A percentile compares a stretch with the other conserved stretches of the same genome.
Conservation (phyloP, 177 flowering plant genomes). For the Vitis hybrid region DNA sequence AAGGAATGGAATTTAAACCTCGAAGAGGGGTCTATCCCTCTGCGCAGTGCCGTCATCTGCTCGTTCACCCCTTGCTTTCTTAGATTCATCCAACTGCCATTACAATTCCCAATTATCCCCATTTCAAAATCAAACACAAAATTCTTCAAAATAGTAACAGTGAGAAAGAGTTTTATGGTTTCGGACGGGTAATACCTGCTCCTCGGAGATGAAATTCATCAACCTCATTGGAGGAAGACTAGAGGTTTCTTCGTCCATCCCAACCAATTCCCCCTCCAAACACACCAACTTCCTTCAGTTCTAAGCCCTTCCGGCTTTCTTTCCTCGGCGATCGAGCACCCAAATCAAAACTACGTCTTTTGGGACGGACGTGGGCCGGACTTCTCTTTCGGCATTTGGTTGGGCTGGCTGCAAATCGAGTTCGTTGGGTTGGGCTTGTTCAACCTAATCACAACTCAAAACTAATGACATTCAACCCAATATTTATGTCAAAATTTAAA, state of each 20-base stretch:
- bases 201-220: slow-evolving; percentile 83
- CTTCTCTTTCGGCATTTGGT: no score
- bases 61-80: slow-evolving; percentile 73
- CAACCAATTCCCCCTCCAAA: not conserved
- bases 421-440: no score
- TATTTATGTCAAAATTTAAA: no score
- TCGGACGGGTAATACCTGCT: slow-evolving; percentile 47
- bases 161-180: not conserved
- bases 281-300: not conserved
- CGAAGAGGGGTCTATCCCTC: slow-evolving; percentile 80
- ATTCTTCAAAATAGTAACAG: not conserved
- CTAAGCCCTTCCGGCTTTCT: not conserved
- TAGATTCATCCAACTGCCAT: slow-evolving; percentile 70
- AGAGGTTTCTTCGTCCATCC: slow-evolving; percentile 42
- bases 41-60: slow-evolving; percentile 94
- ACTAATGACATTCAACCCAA: no score
- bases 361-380: no score
- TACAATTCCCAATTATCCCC: not conserved
- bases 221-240: slow-evolving; percentile 40
- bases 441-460: no score
- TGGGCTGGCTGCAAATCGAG: no score
- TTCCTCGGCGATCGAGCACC: no score
- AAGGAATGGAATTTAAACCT: slow-evolving; percentile 34
- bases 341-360: no score
- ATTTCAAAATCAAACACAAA: not conserved